These are phyloP conservation scores for Neoscytalidium dimidiatum DNA, from an alignment of 2,329 filamentous ascomycete genomes.

Conservation along the genomic window DNA sequence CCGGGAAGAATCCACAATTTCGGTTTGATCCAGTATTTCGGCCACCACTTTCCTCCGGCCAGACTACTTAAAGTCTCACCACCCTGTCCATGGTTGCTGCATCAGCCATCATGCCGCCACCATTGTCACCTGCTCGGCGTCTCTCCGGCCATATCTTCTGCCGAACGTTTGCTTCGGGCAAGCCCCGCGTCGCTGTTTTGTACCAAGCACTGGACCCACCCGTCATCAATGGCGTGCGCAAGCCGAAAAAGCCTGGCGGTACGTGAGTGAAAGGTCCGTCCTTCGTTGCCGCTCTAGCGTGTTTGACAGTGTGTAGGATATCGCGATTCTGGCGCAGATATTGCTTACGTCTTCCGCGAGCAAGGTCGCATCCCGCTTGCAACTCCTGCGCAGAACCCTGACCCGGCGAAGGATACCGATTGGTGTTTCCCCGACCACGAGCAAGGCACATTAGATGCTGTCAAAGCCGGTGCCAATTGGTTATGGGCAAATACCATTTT, in stretches of 20 bases:
- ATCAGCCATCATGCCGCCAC: neutral
- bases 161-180: neutral
- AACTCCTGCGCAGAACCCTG: conserved; percentile 32
- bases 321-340: conserved; percentile 52
- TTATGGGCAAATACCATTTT: conserved; percentile 56
- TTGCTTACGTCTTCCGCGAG: conserved; percentile 44
- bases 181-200: conserved; percentile 44
- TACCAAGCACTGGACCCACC: conserved; percentile 52
- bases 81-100: neutral
- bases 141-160: neutral
- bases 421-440: conserved; percentile 94
- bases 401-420: conserved; percentile 73
- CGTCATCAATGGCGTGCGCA: conserved; percentile 49
- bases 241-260: conserved; percentile 54
- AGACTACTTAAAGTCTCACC: neutral
- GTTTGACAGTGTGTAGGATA: conserved; percentile 40
- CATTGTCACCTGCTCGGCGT: neutral
- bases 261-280: neutral
- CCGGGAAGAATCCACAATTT: neutral
- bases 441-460: conserved; percentile 97
- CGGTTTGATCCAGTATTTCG: neutral
- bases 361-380: conserved; percentile 35
- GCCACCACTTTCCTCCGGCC: neutral
- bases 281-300: neutral
- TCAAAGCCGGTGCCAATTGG: conserved; percentile 74